A percentile compares a stretch with the other conserved stretches of the same genome.
phyloP scores from a whole-genome alignment of 2,329 filamentous ascomycete species.

The Mycosphaerella sp. region DNA sequence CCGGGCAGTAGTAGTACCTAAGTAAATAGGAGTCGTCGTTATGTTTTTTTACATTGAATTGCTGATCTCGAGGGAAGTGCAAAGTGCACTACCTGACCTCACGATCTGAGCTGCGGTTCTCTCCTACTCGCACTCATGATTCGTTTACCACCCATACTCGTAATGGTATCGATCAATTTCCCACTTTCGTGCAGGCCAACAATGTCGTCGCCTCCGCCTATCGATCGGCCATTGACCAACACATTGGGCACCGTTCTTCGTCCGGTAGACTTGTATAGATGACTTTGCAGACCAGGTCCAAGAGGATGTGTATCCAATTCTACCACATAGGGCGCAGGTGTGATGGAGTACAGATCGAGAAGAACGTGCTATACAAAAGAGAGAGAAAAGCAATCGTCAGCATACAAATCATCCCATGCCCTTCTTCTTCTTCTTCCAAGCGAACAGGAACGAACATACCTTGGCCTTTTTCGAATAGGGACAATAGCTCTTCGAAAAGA shows the following conservation, averaged over 20 bases:
- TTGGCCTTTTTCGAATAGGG: conserved; percentile 82
- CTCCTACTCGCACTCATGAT: conserved; percentile 37
- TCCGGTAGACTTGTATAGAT: conserved; percentile 66
- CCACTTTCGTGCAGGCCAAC: conserved; percentile 57
- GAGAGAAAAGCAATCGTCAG: conserved; percentile 3
- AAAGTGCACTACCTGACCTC: neutral
- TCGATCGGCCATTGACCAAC: conserved; percentile 77
- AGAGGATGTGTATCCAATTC: conserved; percentile 81
- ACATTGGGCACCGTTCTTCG: conserved; percentile 87
- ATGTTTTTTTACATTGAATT: too few relatives aligned
- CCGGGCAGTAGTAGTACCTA: too few relatives aligned
- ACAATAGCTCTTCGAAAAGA: conserved; percentile 95
- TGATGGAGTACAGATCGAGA: conserved; percentile 75
- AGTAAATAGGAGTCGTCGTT: too few relatives aligned
- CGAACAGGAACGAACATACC: conserved; percentile 21
- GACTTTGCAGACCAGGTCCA: conserved; percentile 63
- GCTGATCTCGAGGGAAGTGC: too few relatives aligned
- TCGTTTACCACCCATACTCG: conserved; percentile 65
- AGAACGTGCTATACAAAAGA: conserved; percentile 51
- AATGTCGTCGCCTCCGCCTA: conserved; percentile 87
- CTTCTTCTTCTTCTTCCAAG: neutral
- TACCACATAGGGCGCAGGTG: conserved; percentile 76
- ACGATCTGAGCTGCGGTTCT: neutral
- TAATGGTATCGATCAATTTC: conserved; percentile 64
- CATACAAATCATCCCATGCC: neutral